Conservation (phyloP, 164 flowering plant genomes). For the Stephania cephalantha region DNA sequence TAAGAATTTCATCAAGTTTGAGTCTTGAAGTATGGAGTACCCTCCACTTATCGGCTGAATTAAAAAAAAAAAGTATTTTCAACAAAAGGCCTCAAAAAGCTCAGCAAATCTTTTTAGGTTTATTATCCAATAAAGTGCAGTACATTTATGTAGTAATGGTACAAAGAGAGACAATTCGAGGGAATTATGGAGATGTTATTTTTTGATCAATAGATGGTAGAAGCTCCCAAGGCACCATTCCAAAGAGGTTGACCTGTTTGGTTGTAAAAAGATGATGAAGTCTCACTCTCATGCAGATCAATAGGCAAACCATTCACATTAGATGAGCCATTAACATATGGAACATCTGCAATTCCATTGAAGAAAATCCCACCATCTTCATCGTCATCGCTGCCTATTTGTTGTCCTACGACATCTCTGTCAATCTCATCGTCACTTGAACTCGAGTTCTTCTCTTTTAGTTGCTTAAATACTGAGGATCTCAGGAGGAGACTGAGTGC, state of each 20-base stretch:
- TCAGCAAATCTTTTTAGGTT: background rate
- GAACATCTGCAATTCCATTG: constrained; percentile 16
- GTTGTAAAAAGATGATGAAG: constrained; percentile 8
- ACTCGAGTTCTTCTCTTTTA: constrained; percentile 47
- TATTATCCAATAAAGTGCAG: background rate
- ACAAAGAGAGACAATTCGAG: background rate
- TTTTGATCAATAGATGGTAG: constrained; percentile 16
- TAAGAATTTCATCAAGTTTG: too few species aligned
- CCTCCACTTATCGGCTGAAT: background rate
- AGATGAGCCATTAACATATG: constrained; percentile 15
- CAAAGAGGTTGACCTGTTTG: constrained; percentile 13
- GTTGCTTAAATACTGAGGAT: constrained; percentile 51
- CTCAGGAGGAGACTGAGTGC: constrained; percentile 56
- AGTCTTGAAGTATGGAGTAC: background rate
- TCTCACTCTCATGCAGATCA: constrained; percentile 20
- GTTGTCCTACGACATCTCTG: constrained; percentile 13
- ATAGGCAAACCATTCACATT: constrained; percentile 14
- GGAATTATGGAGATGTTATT: background rate
- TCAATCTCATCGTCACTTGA: constrained; percentile 18
- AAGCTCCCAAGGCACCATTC: constrained; percentile 20
- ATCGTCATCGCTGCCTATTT: constrained; percentile 18
- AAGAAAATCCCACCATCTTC: constrained; percentile 20
- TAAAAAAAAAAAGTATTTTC: too few species aligned
- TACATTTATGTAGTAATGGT: background rate
- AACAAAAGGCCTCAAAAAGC: background rate